Conservation (phyloP, 1,284 basidiomycete species). For the Malassezia obtusa region DNA sequence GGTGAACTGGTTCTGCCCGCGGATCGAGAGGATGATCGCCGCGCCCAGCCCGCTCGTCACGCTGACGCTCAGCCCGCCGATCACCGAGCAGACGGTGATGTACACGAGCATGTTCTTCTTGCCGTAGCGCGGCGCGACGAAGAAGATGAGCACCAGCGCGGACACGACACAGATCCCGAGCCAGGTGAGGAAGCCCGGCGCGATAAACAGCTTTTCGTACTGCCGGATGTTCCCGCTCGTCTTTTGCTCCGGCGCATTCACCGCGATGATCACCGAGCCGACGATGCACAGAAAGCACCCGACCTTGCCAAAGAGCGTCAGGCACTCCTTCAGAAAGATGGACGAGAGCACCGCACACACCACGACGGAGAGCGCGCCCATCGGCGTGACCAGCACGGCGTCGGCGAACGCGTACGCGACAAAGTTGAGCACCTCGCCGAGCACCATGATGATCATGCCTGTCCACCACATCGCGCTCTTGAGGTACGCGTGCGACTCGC, state of each 20-base stretch:
- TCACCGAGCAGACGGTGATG: slow-evolving; percentile 66
- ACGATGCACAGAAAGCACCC: slow-evolving; percentile 79
- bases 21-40: slow-evolving; percentile 74
- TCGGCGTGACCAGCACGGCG: slow-evolving; percentile 83
- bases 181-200: slow-evolving; percentile 77
- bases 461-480: slow-evolving; percentile 46
- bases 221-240: slow-evolving; percentile 67
- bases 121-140: slow-evolving; percentile 75
- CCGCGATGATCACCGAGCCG: slow-evolving; percentile 61
- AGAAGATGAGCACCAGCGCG: slow-evolving; percentile 52
- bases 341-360: slow-evolving; percentile 87
- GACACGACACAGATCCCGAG: slow-evolving; percentile 49
- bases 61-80: slow-evolving; percentile 89
- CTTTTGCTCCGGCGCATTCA: slow-evolving; percentile 70
- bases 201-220: slow-evolving; percentile 73
- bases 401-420: slow-evolving; percentile 78
- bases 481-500: slow-evolving; percentile 89
- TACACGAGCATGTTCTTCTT: slow-evolving; percentile 93
- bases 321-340: slow-evolving; percentile 80
- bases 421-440: slow-evolving; percentile 31
- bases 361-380: slow-evolving; percentile 91
- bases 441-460: slow-evolving; percentile 44
- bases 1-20: slow-evolving; percentile 73
- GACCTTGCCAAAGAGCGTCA: slow-evolving; percentile 50
- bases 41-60: slow-evolving; percentile 88